Conservation (phyloP, 768 basidiomycete species). For the Hericium coralloides region DNA sequence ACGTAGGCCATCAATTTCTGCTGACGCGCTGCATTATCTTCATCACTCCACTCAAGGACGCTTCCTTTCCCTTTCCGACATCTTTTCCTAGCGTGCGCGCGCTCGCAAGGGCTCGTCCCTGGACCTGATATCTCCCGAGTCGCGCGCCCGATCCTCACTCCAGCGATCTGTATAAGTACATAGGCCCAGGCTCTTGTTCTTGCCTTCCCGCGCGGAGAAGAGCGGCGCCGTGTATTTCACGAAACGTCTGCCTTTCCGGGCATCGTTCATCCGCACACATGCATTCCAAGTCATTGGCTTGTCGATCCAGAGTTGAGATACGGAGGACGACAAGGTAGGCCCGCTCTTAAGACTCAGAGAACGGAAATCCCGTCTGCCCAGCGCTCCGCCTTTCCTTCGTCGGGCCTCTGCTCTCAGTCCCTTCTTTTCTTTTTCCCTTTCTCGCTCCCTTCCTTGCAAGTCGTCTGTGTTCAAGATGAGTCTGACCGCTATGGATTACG, state of each 20-base stretch:
- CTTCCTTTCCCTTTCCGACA: background rate
- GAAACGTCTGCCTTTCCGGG: background rate
- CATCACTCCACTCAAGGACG: background rate
- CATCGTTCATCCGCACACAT: background rate
- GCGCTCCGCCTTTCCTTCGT: background rate
- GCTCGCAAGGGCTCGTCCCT: no score
- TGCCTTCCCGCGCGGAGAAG: no score
- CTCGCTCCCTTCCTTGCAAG: conserved; percentile 2
- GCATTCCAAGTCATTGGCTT: no score
- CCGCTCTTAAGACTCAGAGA: background rate
- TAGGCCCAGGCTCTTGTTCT: no score
- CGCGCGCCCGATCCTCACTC: no score
- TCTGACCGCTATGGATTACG: conserved; percentile 52
- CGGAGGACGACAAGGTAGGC: background rate
- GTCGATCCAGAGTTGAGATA: background rate
- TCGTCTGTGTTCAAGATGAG: background rate
- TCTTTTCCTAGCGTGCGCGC: background rate
- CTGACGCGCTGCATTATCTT: background rate
- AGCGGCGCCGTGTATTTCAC: no score
- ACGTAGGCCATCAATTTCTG: background rate
- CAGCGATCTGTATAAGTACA: no score
- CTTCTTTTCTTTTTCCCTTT: no score
- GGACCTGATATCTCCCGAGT: no score
- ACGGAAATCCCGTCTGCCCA: background rate
- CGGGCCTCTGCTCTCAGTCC: background rate